Evolutionary conservation across 495 filamentous ascomycete genomes (phyloP).

Genomic region (Aspergillus indologenus): DNA sequence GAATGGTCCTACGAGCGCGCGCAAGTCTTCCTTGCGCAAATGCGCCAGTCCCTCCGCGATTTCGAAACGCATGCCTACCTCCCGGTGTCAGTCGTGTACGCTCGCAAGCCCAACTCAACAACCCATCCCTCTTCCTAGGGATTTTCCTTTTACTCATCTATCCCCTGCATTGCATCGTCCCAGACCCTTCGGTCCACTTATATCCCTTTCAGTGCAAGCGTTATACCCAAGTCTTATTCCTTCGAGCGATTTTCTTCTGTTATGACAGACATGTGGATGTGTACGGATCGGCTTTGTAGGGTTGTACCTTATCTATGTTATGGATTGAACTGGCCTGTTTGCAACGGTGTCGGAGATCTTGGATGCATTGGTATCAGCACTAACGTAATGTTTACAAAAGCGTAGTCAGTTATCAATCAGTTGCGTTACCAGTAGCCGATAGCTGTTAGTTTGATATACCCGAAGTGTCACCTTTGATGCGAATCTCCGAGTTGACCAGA

Average conservation of each 20-base stretch:
- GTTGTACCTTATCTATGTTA: neutral
- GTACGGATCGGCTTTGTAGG: neutral
- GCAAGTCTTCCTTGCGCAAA: conserved; percentile 25
- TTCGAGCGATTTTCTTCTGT: neutral
- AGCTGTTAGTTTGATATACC: no score
- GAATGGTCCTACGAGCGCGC: conserved; percentile 27
- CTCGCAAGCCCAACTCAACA: conserved; percentile 16
- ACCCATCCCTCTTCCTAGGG: neutral
- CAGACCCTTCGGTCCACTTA: neutral
- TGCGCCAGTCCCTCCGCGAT: conserved; percentile 23
- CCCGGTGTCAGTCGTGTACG: conserved; percentile 21
- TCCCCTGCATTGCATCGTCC: neutral
- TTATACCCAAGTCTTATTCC: neutral
- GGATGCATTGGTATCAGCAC: neutral
- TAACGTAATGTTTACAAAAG: no score
- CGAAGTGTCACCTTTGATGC: no score
- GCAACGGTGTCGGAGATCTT: no score
- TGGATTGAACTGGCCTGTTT: no score
- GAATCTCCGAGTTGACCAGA: no score
- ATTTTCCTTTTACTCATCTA: neutral
- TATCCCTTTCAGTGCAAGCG: neutral
- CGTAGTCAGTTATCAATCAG: no score
- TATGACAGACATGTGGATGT: neutral
- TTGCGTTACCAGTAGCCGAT: no score
- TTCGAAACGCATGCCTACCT: conserved; percentile 28